Conservation (phyloP, 192 early-diverging fungal genomes). For the Radiomyces spectabilis region DNA sequence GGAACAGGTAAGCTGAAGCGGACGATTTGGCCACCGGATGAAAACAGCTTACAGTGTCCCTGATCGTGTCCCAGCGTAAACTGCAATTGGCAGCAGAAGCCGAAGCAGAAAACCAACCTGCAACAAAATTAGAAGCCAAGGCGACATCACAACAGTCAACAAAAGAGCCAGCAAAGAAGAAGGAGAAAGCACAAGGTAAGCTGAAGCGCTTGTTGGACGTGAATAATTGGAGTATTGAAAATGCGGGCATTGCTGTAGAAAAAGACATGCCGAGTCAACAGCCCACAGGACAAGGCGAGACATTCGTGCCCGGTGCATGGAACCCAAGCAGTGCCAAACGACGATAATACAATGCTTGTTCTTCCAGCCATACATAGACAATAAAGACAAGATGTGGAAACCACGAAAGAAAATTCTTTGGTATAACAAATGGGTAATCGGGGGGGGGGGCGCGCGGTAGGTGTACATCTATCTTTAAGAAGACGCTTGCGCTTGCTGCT, state of each 20-base stretch:
- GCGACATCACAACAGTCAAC: not conserved
- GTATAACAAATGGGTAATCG: too few species aligned
- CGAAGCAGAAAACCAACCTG: not conserved
- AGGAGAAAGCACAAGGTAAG: too few species aligned
- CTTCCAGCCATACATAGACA: too few species aligned
- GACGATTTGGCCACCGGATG: not conserved
- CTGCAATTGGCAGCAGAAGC: not conserved
- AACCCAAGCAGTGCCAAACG: not conserved
- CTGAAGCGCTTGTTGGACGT: too few species aligned
- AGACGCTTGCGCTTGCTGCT: too few species aligned
- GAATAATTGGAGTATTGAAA: too few species aligned
- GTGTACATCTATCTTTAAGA: too few species aligned
- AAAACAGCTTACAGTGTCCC: not conserved
- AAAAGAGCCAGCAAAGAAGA: not conserved
- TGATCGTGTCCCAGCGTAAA: constrained; percentile 8
- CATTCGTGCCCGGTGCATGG: constrained; percentile 24
- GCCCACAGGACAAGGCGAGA: constrained; percentile 23
- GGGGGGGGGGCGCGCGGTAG: too few species aligned
- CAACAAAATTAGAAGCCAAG: not conserved
- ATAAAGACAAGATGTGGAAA: too few species aligned
- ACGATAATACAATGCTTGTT: not conserved
- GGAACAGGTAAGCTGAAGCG: constrained; percentile 6
- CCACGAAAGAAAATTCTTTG: too few species aligned
- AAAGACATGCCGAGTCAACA: too few species aligned
- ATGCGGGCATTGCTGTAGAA: too few species aligned